Evolutionary conservation across 2,329 filamentous ascomycete species (phyloP), one percentile per base, ranked within the genome.

Genomic region (Lasiodiplodia hormozganensis): DNA sequence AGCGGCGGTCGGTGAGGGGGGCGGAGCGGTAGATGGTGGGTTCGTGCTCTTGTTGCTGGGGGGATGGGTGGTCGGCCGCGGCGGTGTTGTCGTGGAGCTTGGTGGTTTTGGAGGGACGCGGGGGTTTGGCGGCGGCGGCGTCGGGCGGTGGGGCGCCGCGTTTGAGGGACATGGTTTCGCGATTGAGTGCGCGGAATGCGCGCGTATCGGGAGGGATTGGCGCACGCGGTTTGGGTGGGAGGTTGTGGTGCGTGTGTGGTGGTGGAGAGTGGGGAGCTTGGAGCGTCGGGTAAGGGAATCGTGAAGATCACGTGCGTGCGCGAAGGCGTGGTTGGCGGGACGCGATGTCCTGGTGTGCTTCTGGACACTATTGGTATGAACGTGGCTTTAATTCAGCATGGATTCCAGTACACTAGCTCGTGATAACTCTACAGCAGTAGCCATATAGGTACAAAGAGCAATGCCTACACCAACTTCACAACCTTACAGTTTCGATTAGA

Each of bases 1-100:
- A 86, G n/a, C 79, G 77, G 70, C 85, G 83, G 71, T 87, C 84
- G 62, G 82, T 73, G 67, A 87, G 82, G 4, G 80, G 75, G 10
- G 75, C 70, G 12, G 85, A 86, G 47, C 75, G 77, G 74, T 81
- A 85, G 66, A 85, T 76, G n/a, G 78, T 8, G 8, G n/a, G 12
- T n/a, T 43, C 14, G 18, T 8, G 40, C 1, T 43, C 18, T 3
- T 43, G 40, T 1, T 43, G 38, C 4, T 3, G 28, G n/a, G n/a
- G n/a, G n/a, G n/a, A n/a, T 18, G 7, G 43, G 43, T 8, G 18
- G 40, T n/a, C n/a, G 18, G 40, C 2, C 12, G 38, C 12, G 38
- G 38, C 38, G 40, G 16, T 7, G 40, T 43, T 18, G 40, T n/a
- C 10, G 43, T 3, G 7, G 43, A 47, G 43, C 43, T 47, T 47